Base-by-base conservation (phyloP, 2,329 filamentous ascomycete species). In the Neonectria coccinea region DNA sequence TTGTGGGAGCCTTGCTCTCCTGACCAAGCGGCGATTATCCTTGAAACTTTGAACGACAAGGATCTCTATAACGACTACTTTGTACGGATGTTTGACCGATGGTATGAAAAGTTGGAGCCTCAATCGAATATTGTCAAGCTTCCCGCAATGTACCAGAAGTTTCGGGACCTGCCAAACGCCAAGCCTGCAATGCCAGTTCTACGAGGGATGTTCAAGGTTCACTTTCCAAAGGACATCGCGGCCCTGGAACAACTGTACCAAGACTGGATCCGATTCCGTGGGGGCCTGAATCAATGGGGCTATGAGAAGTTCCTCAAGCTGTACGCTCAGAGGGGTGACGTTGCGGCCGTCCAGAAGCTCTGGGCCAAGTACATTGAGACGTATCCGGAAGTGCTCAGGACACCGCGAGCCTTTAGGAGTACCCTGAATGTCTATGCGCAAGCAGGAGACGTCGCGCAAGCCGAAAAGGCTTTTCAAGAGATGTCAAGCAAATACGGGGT, bases 391-490 rank as follows among this genome's bases (percentile, higher is more conserved):
- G 68, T 79, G 11, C 62, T 81, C 8, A 66, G 71, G 25, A 68
- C 75, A 4, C 74, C 78, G 3, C 77, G 78, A 33, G 81, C 77
- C 4, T 83, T 88, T 66, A 75, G 83, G n/a, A 86, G 88, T 50
- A 80, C 94, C 3, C 82, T 97, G 44, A 88, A 91, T 68, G 91
- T 90, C 0, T 88, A 95, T 78, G 90, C 93, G 1, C 86, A 88
- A 61, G 82, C 87, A 54, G 91, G 89, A 2, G 88, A 97, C 68
- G 76, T 91, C 1, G 74, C 80, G 4, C 82, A 86, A 55, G 88
- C 90, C 0, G 79, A 86, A 54, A 76, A 81, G 20, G 85, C 90
- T 39, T 91, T 97, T 65, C 74, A 87, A 51, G 82, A 84, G n/a
- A 87, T 96, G 60, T 74, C 76, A 25, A 71, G 79, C 7, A 82